phyloP scores from a whole-genome alignment of 331 rosid species.

The Telfairia occidentalis region DNA sequence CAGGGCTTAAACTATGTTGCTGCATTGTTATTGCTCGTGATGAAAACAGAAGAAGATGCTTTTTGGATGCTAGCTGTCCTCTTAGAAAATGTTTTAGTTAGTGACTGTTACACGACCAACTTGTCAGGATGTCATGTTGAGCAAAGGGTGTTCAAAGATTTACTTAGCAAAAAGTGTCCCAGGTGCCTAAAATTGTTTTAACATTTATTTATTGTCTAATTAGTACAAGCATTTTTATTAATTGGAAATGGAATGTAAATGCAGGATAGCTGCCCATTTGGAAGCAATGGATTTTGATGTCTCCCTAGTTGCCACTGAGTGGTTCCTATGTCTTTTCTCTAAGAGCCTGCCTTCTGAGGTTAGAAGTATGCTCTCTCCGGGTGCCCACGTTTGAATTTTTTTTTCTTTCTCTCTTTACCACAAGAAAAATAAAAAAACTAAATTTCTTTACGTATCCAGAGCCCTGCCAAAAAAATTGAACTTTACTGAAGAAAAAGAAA shows the following conservation, averaged over 20 bases:
- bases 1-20: slow-evolving; percentile 98
- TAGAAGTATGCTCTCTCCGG: slow-evolving; percentile 10
- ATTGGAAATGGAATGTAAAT: slow-evolving; percentile 14
- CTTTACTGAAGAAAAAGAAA: background rate
- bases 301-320: slow-evolving; percentile 95
- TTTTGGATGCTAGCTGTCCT: slow-evolving; percentile 98
- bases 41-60: slow-evolving; percentile 98
- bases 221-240: background rate
- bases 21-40: slow-evolving; percentile 82
- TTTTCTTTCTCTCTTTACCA: background rate
- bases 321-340: slow-evolving; percentile 93
- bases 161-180: slow-evolving; percentile 70
- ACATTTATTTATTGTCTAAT: background rate
- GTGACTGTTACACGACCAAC: slow-evolving; percentile 86
- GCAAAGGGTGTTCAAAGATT: slow-evolving; percentile 92
- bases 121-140: slow-evolving; percentile 98
- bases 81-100: slow-evolving; percentile 84
- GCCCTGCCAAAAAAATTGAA: background rate
- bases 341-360: slow-evolving; percentile 98
- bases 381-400: background rate
- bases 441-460: background rate
- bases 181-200: slow-evolving; percentile 36
- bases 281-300: slow-evolving; percentile 84
- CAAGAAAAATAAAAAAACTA: background rate
- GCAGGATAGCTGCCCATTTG: slow-evolving; percentile 82